Conservation (phyloP, 1,284 basidiomycete genomes). For the Takashimella koratensis region DNA sequence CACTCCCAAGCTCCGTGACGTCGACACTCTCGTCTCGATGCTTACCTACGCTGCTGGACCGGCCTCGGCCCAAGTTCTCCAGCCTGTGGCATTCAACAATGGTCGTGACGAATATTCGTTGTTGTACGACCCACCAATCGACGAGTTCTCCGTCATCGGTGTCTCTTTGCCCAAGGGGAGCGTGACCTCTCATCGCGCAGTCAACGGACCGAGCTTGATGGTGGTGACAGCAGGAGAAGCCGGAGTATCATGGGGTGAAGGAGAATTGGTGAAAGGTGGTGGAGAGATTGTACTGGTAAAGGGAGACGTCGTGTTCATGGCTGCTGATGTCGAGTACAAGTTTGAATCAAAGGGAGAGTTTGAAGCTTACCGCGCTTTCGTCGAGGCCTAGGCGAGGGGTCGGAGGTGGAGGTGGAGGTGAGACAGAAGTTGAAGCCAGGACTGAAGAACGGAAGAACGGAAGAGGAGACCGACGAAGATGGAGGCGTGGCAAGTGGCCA, state of each 20-base stretch:
- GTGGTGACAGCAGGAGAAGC: conserved; percentile 74
- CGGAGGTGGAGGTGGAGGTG: no score
- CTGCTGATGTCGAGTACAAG: conserved; percentile 61
- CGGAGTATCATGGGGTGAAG: conserved; percentile 40
- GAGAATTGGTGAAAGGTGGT: conserved; percentile 49
- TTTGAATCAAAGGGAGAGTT: conserved; percentile 53
- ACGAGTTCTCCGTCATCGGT: conserved; percentile 84
- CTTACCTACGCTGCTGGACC: conserved; percentile 79
- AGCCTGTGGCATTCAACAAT: conserved; percentile 55
- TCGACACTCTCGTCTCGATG: conserved; percentile 80
- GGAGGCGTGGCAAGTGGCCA: no score
- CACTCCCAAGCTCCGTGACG: conserved; percentile 92
- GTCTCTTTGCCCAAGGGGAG: conserved; percentile 54
- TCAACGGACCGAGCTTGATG: conserved; percentile 80
- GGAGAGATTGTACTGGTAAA: conserved; percentile 54
- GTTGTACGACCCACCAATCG: conserved; percentile 92
- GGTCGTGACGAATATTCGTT: conserved; percentile 19
- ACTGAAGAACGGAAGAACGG: no score
- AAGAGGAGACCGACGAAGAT: no score
- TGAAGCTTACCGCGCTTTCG: conserved; percentile 72
- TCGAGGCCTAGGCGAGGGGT: conserved; percentile 47
- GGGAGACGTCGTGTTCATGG: conserved; percentile 82
- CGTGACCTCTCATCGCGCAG: conserved; percentile 52
- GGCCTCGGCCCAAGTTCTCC: conserved; percentile 65
- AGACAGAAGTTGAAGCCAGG: no score